Base-by-base conservation (phyloP, 768 basidiomycete species). In the Psilocybe azurescens region DNA sequence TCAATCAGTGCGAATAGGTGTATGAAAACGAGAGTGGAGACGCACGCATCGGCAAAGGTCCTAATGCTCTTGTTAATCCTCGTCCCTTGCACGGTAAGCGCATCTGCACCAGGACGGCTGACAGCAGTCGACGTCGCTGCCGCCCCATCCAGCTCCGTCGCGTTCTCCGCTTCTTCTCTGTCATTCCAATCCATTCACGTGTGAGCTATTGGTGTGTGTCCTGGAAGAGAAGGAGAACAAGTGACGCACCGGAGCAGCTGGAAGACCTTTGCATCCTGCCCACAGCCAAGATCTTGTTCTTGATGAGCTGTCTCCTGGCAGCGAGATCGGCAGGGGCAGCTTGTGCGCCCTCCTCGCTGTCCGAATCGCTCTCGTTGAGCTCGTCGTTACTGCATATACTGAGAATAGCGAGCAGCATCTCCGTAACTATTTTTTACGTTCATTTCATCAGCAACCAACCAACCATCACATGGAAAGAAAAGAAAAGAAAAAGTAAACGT, bases 251-350 rank as follows among this genome's bases (percentile, higher is more conserved):
- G 91, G 59, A 99, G 86, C 30, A 99, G 82, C 3, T 95, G 92
- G 77, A 99, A 99, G 29, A 99, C 95, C 46, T 95, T 20, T 95
- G 90, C 93, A 99, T 96, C 65, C 94, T 84, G 24, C 97, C 97
- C 54, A 99, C 95, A 57, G 95, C 95, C 78, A 98, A 84, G 65
- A 99, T 99, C 84, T 99, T 99, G 81, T 90, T 97, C 80, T 96
- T 97, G 84, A 99, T 97, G 62, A 92, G 82, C 73, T 93, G 90
- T 68, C 94, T 84, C 61, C 95, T 88, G 70, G 96, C 94, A 8
- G 79, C 73, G 0, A 83, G 71, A 32, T 90, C 88, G 5, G 80
- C 66, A 8, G 71, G 63, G 47, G 76, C 73, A 49, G 77, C 73
- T 2, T 74, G 76, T 5, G 73, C 68, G 18, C 72, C 61, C 58